Conservation (phyloP, 441 rosid species). For the Viola pubescens region DNA sequence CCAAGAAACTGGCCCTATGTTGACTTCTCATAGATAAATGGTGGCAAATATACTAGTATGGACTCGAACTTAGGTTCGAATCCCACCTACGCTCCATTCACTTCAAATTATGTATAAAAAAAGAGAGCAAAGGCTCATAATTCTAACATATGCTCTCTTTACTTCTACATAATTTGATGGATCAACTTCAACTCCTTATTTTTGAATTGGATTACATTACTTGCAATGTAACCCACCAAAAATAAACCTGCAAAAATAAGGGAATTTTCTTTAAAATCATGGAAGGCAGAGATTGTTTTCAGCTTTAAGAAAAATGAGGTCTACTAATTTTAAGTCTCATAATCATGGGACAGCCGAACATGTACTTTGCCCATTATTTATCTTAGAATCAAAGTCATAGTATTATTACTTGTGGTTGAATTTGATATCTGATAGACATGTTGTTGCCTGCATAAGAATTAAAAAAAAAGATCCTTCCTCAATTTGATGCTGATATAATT, state of each 20-base stretch:
- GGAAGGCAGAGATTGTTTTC: no score
- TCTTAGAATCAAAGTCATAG: conserved; percentile 30
- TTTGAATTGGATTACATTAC: conserved; percentile 10
- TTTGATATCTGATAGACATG: not conserved
- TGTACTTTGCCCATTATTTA: conserved; percentile 19
- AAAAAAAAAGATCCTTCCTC: conserved; percentile 12
- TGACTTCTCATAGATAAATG: no score
- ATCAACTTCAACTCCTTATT: not conserved
- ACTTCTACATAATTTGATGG: conserved; percentile 2
- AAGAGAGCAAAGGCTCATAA: no score
- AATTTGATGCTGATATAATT: conserved; percentile 20
- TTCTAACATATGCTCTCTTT: not conserved
- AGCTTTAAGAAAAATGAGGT: not conserved
- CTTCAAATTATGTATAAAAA: not conserved
- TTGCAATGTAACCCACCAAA: conserved; percentile 13
- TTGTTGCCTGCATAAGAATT: conserved; percentile 3
- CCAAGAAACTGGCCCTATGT: conserved; percentile 11
- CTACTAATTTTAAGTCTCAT: not conserved
- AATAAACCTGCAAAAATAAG: no score
- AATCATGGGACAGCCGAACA: conserved; percentile 21
- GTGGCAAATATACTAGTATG: no score
- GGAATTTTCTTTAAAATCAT: no score
- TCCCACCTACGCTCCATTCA: conserved; percentile 1
- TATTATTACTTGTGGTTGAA: not conserved
- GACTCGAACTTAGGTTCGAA: no score